Conservation (phyloP, 495 filamentous ascomycete species). For the Neurospora tetrasperma region DNA sequence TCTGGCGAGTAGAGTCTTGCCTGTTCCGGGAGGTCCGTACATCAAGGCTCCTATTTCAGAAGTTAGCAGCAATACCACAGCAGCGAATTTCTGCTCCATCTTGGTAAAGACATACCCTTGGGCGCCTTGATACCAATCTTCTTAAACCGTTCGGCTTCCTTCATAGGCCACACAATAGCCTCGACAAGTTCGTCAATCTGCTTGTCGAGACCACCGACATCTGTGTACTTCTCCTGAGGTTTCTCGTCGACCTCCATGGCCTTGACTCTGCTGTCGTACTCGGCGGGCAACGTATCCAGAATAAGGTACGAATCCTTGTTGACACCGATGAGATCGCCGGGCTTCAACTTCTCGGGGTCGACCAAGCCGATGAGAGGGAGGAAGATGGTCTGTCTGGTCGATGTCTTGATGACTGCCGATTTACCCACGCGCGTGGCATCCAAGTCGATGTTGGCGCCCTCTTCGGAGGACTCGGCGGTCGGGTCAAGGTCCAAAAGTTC, state of each 20-base stretch:
- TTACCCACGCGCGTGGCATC: slow-evolving; percentile 96
- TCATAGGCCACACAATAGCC: slow-evolving; percentile 99
- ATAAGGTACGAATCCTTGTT: slow-evolving; percentile 99
- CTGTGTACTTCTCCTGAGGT: slow-evolving; percentile 96
- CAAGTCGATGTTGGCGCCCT: slow-evolving; percentile 96
- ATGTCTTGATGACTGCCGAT: slow-evolving; percentile 99
- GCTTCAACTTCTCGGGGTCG: slow-evolving; percentile 85
- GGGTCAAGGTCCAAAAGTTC: slow-evolving; percentile 95
- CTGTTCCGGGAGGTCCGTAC: slow-evolving; percentile 96
- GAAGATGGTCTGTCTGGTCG: slow-evolving; percentile 97
- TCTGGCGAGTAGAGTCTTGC: slow-evolving; percentile 93
- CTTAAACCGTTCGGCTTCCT: slow-evolving; percentile 97
- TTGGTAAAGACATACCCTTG: slow-evolving; percentile 56
- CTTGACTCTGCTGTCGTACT: slow-evolving; percentile 98
- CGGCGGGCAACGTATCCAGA: slow-evolving; percentile 93
- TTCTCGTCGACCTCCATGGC: slow-evolving; percentile 99
- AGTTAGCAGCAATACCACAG: slow-evolving; percentile 3
- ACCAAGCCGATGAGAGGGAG: slow-evolving; percentile 95
- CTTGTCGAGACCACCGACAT: slow-evolving; percentile 96
- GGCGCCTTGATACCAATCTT: slow-evolving; percentile 99
- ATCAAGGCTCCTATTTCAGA: slow-evolving; percentile 69
- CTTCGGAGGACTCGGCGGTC: slow-evolving; percentile 88
- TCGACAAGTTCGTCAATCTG: slow-evolving; percentile 99
- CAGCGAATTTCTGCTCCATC: not conserved
- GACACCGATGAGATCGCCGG: slow-evolving; percentile 92